Percentiles rank a stretch among this genome's conserved stretches.
Evolutionary conservation across 2,329 filamentous ascomycete species (phyloP).

Genomic region (Calonectria honghensis): DNA sequence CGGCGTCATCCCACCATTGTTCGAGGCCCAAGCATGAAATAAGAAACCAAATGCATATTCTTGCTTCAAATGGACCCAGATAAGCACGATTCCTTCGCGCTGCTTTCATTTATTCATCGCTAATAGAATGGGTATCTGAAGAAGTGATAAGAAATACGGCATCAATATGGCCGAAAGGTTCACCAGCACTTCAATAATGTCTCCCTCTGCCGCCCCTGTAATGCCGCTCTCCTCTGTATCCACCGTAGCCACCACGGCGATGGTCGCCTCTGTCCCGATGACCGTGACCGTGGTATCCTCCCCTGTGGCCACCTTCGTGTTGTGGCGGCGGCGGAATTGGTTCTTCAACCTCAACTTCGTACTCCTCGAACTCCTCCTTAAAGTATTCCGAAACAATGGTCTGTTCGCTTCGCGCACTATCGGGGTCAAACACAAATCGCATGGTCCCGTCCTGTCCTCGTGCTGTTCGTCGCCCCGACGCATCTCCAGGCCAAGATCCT

Average conservation of each 20-base stretch:
- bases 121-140: constrained; percentile 29
- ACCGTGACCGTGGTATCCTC: constrained; percentile 58
- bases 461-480: constrained; percentile 57
- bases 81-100: neutral
- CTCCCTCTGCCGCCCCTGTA: constrained; percentile 58
- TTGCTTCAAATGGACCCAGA: neutral
- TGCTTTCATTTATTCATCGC: neutral
- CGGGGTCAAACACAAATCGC: constrained; percentile 90
- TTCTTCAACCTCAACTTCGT: constrained; percentile 86
- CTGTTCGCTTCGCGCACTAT: constrained; percentile 83
- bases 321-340: constrained; percentile 61
- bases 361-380: constrained; percentile 84
- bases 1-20: neutral
- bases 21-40: neutral
- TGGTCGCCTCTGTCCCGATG: constrained; percentile 59
- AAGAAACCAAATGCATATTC: neutral
- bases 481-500: constrained; percentile 61
- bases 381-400: constrained; percentile 81
- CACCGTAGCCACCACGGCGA: constrained; percentile 59
- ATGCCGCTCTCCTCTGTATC: constrained; percentile 59
- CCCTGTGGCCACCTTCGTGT: constrained; percentile 51
- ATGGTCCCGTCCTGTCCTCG: constrained; percentile 82
- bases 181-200: constrained; percentile 52
- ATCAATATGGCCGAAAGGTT: neutral
- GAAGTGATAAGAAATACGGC: neutral